Evolutionary conservation across 441 rosid genomes (phyloP).

Genomic region (Bocquillonia castaneifolia): DNA sequence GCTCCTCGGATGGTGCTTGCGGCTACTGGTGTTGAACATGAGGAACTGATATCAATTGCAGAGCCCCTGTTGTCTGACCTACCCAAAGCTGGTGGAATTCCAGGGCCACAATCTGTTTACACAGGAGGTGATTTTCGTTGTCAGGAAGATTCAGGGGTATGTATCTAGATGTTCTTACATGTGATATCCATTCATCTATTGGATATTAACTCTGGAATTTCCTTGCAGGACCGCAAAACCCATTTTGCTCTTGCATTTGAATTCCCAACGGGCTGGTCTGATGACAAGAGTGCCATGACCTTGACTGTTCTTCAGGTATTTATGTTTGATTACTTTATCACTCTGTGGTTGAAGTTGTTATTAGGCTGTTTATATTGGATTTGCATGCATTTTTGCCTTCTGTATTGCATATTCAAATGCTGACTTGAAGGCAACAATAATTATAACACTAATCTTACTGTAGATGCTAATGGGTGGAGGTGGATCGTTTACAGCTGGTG

Average conservation of each 20-base stretch:
- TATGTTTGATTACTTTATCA: not conserved
- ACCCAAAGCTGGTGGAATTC: slow-evolving; percentile 31
- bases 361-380: not conserved
- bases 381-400: not conserved
- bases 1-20: slow-evolving; percentile 82
- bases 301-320: slow-evolving; percentile 85
- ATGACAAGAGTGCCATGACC: slow-evolving; percentile 58
- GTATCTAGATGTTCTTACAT: slow-evolving; percentile 14
- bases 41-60: slow-evolving; percentile 59
- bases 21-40: slow-evolving; percentile 74
- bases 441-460: slow-evolving; percentile 1
- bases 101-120: slow-evolving; percentile 62
- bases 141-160: slow-evolving; percentile 71
- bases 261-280: slow-evolving; percentile 80
- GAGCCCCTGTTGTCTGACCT: slow-evolving; percentile 82
- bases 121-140: slow-evolving; percentile 84
- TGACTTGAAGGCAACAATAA: not conserved
- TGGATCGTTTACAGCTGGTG: slow-evolving; percentile 91
- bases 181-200: not conserved
- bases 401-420: not conserved
- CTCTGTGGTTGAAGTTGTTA: not conserved
- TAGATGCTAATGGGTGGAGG: slow-evolving; percentile 96
- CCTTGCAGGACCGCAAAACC: slow-evolving; percentile 34
- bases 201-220: not conserved
- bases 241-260: slow-evolving; percentile 90